These are phyloP conservation scores for Populus hybrid DNA, from an alignment of 441 rosid species.

Conservation along the genomic window DNA sequence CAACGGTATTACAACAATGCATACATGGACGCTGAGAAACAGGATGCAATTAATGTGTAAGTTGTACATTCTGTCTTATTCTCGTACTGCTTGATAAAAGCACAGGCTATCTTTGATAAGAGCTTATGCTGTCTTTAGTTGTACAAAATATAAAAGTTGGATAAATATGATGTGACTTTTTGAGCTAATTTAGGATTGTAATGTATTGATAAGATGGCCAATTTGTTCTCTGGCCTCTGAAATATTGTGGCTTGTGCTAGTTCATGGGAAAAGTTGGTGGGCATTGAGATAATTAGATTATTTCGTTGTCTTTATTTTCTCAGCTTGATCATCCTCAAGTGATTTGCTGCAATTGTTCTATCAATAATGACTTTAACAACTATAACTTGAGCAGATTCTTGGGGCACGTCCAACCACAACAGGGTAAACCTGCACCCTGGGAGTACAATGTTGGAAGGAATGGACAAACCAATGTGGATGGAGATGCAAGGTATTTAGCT, in stretches of 20 bases:
- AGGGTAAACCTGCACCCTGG: constrained; percentile 81
- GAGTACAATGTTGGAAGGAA: constrained; percentile 59
- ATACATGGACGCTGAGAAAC: constrained; percentile 96
- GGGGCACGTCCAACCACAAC: constrained; percentile 87
- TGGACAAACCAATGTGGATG: constrained; percentile 52
- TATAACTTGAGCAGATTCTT: constrained; percentile 59
- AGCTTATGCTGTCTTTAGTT: neutral
- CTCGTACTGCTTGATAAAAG: constrained; percentile 5
- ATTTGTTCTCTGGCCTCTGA: neutral
- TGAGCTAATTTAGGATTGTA: neutral
- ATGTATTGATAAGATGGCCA: neutral
- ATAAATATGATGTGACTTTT: neutral
- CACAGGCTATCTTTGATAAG: neutral
- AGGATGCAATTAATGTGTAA: constrained; percentile 95
- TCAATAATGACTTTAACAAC: neutral
- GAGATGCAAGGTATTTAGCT: constrained; percentile 65
- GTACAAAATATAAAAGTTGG: neutral
- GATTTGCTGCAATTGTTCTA: neutral
- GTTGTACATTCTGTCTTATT: constrained; percentile 22
- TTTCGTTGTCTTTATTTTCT: neutral
- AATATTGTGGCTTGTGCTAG: neutral
- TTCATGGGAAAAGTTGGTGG: neutral
- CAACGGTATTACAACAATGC: constrained; percentile 97
- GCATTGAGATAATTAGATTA: constrained; percentile 6
- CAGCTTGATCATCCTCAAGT: neutral